Base-by-base conservation (phyloP, 805 yeast species). In the Saccharomyces eubayanus region DNA sequence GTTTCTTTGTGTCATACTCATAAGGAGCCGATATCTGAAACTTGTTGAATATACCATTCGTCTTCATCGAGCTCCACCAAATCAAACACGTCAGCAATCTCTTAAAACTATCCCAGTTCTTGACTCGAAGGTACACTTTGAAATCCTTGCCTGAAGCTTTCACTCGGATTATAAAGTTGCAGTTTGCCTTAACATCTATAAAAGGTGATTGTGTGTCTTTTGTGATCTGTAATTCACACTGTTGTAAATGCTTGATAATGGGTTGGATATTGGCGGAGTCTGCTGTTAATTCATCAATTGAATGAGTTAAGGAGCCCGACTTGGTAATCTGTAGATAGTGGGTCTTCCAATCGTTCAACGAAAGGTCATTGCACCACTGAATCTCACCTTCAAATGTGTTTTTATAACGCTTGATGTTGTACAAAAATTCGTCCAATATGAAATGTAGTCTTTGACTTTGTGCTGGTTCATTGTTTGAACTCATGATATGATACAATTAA, bases 51-150 rank as follows among this genome's bases (percentile, higher is more conserved):
- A 81, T 67, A 0, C 85, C 85, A 46, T 68, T 72, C 6, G 81
- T 79, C 53, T 70, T 76, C 60, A 82, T 62, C 41, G 75, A 72
- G 56, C 81, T 82, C 88, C 88, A 83, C 51, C 81, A 78, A 27
- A 80, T 59, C 48, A 83, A 63, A 8, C 75, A 60, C 48, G 78
- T 69, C 28, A 82, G 60, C 27, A 83, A 62, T 46, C 70, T 67
- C 31, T 77, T 69, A 53, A 82, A 79, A 2, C 51, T 55, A 1
- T 49, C 49, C 27, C 52, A 58, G 14, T 65, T 66, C 50, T 65
- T 45, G 8, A 55, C 55, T 28, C 54, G 53, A 11, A 65, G 49
- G 45, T 59, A 65, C 2, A 59, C 52, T 10, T 55, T 49, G 5
- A 36, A 20, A 6, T 20, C 49, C 6, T 49, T 47, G 4, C 51